These are phyloP conservation scores for Aaosphaeria pasadenensis DNA, from an alignment of 2,329 filamentous ascomycete species.

Conservation along the genomic window DNA sequence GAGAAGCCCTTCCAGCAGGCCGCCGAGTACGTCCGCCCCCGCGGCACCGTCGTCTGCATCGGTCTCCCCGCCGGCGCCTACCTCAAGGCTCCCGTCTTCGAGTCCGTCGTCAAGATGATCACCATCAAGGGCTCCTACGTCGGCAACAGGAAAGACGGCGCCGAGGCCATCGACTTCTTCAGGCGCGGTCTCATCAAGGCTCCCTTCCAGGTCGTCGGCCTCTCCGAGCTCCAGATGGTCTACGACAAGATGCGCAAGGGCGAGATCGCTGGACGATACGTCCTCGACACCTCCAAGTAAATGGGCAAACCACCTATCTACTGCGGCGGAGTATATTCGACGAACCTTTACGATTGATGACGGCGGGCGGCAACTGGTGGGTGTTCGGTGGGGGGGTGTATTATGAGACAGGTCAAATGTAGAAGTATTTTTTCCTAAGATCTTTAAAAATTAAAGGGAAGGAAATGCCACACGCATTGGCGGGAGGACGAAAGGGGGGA, in stretches of 20 bases:
- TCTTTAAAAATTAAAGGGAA: no score
- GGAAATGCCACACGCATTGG: no score
- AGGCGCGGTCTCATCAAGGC: constrained; percentile 77
- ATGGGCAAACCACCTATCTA: not conserved
- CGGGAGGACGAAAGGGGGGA: no score
- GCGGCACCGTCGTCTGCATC: constrained; percentile 82
- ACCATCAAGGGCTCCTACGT: constrained; percentile 91
- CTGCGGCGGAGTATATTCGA: no score
- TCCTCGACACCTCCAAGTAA: constrained; percentile 62
- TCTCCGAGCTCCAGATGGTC: constrained; percentile 77
- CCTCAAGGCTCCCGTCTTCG: constrained; percentile 82
- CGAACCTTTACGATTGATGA: no score
- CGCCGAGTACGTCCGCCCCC: constrained; percentile 78
- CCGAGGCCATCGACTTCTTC: constrained; percentile 91
- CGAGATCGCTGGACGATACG: constrained; percentile 74
- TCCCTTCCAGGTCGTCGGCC: constrained; percentile 80
- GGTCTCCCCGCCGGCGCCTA: constrained; percentile 76
- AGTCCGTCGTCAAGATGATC: constrained; percentile 87
- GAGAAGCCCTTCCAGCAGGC: constrained; percentile 98
- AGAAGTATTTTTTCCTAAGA: no score
- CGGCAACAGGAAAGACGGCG: constrained; percentile 82
- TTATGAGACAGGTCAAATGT: no score
- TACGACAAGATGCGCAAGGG: constrained; percentile 67
- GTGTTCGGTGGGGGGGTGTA: no score
- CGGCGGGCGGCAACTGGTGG: no score